Evolutionary conservation across 1,284 basidiomycete species (phyloP), one percentile per base, ranked within the genome.

Genomic region (Heterobasidion occidentale): DNA sequence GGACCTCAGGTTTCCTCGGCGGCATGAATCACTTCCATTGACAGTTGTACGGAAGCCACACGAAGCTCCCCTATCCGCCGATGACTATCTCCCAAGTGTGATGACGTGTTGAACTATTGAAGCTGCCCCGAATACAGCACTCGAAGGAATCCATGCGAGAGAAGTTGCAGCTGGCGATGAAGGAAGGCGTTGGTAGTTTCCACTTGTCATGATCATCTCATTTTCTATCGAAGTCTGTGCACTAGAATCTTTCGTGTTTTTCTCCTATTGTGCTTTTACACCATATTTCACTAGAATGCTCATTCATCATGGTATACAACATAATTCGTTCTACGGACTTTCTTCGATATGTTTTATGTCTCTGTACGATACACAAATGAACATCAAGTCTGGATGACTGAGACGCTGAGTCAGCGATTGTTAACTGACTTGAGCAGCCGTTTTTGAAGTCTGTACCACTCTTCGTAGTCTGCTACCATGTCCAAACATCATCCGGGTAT

Each of bases 31-130:
- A n/a, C 97, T 97, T 2, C 86, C 90, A 12, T 79, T 99, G 60
- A 99, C 97, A 1, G 94, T 99, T 11, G 96, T 99, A 48, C 89
- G 95, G 64, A 98, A 99, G 70, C 93, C 93, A 17, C 94, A 96
- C 65, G 97, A 98, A 70, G 77, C 90, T 4, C 90, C 92, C 9
- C 77, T 94, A 61, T 84, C 84, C 15, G 92, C 96, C 1, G 94
- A 99, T 69, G 92, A 97, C 70, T 97, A 97, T 69, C 77, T 99
- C 45, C 96, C 96, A 0, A 95, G 92, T 68, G 95, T 98, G 49
- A 98, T 98, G 96, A 98, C 96, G 9, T 99, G 96, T 69, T 96
- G 62, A 97, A 98, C 72, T 96, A 95, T 76, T 98, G 67, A 98
- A 98, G 71, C 74, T 97, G 64, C n/a, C 94, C 94, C 1, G 92